Base-by-base conservation (phyloP, 1,284 basidiomycete genomes). In the Rhodotorula sp. region DNA sequence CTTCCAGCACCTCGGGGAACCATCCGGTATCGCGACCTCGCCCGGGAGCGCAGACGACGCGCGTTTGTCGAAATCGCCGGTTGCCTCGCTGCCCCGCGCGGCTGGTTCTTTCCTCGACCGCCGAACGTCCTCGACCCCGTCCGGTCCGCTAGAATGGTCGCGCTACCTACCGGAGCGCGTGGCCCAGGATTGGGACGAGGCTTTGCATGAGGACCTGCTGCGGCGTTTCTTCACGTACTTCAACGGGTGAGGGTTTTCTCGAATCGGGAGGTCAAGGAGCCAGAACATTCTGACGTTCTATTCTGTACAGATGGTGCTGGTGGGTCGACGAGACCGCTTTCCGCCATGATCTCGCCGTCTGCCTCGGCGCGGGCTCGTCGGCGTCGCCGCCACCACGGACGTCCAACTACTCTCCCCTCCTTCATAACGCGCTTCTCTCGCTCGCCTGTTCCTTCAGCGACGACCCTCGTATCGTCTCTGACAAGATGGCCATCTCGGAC, bases 401-500 rank as follows among this genome's bases (percentile, higher is more conserved):
- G 0, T 83, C 87, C 0, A 86, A 88, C 75, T 90, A 90, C 80
- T 88, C 87, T 2, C 88, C 88, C 0, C 87, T 90, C 83, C 83
- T 90, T 5, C 89, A 91, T 58, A 62, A 54, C 34, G 69, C 62
- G 46, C 15, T 67, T 29, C 65, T 70, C 58, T 49, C 69, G 3
- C 80, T 90, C 39, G 87, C 86, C 2, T 82, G 86, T 0, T 85
- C 86, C 0, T 89, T 87, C 76, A 60, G 39, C 31, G 62, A 70
- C 58, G 69, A 70, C 23, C 18, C 43, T 18, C 61, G 69, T 0
- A 56, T 56, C n/a, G 26, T 26, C n/a, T 12, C 16, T 16, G 29
- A 56, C 54, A 56, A 56, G 18, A 12, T 23, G 7, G 6, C 21
- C 7, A 29, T 18, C 15, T 39, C 48, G 18, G 1, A 46, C 1